Evolutionary conservation across 345 rosid species (phyloP), one percentile per base, ranked within the genome.

Genomic region (Linum usitatissimum): DNA sequence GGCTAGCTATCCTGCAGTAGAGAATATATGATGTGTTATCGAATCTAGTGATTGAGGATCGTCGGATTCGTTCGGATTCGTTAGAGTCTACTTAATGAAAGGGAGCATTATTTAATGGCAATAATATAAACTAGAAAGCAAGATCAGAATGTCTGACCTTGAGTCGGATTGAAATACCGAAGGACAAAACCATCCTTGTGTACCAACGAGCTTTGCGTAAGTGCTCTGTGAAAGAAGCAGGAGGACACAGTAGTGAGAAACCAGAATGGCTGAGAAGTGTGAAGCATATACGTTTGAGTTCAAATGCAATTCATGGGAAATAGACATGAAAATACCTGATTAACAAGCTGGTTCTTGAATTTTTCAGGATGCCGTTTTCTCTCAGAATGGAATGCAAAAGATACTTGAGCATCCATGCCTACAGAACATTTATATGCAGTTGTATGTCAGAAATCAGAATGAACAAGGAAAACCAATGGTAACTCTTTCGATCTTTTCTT

Each of bases 401-500:
- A 88, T 64, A 93, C 60, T 76, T 93, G 97, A 71, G 99, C 96
- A 83, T 93, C 97, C 97, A 90, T 93, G 63, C 97, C 99, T 93
- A 76, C 40, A 63, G 28, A 55, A 34, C 76, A 65, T 36, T 64
- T 31, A 23, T 48, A 23, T 21, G 15, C 1, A 19, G 30, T 57
- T 57, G 23, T 57, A 1, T 18, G 28, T 55, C 23, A 9, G 23
- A 23, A 23, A 23, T 19, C 23, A 30, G 20, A 57, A 6, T 34
- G 8, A 57, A 9, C 30, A 6, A 5, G 59, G 13, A 19, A 56
- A 14, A 20, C 21, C 14, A 21, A 42, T 7, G 15, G 15, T 31
- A 31, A 2, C 36, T 6, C 36, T 42, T 42, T 13, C 15, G 49
- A 42, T 10, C 3, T 42, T 42, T 45, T 34, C 38, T 45, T 8